Conservation (phyloP, 768 basidiomycete genomes). For the Kwoniella pini region DNA sequence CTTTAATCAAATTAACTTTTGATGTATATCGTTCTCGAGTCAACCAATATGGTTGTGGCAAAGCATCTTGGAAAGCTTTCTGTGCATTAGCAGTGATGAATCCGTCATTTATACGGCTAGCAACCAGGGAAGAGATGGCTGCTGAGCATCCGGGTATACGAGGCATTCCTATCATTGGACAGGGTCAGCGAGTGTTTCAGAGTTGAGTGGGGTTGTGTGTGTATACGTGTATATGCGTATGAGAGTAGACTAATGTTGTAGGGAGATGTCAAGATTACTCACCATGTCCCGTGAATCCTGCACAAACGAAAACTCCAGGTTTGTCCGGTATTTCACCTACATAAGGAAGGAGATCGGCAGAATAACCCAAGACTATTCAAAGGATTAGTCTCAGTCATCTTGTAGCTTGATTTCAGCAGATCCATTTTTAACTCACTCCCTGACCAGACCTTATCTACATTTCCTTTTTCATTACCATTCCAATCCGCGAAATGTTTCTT, state of each 20-base stretch:
- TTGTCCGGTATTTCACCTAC: conserved; percentile 32
- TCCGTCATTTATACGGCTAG: conserved; percentile 1
- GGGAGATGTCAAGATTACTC: conserved; percentile 3
- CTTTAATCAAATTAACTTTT: conserved; percentile 29
- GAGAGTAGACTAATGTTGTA: too few relatives aligned
- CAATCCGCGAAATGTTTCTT: conserved; percentile 32
- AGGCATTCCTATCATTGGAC: conserved; percentile 31
- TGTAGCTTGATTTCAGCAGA: neutral
- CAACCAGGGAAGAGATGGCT: conserved; percentile 22
- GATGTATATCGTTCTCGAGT: conserved; percentile 26
- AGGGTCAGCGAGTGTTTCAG: conserved; percentile 6
- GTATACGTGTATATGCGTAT: neutral
- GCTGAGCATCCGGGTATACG: conserved; percentile 35
- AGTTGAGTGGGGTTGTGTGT: neutral
- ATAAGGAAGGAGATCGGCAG: conserved; percentile 35
- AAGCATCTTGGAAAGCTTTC: conserved; percentile 9
- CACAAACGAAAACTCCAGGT: conserved; percentile 34
- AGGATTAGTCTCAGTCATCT: neutral
- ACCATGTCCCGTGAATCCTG: conserved; percentile 47
- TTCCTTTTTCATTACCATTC: conserved; percentile 29
- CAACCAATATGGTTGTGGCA: conserved; percentile 35
- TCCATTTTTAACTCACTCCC: conserved; percentile 26
- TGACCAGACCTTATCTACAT: conserved; percentile 41
- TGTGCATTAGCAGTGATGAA: conserved; percentile 10
- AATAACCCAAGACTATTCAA: conserved; percentile 37